A percentile compares a stretch with the other conserved stretches of the same genome.
Conservation (phyloP, 2,329 filamentous ascomycete species). For the Aspergillus sp. region DNA sequence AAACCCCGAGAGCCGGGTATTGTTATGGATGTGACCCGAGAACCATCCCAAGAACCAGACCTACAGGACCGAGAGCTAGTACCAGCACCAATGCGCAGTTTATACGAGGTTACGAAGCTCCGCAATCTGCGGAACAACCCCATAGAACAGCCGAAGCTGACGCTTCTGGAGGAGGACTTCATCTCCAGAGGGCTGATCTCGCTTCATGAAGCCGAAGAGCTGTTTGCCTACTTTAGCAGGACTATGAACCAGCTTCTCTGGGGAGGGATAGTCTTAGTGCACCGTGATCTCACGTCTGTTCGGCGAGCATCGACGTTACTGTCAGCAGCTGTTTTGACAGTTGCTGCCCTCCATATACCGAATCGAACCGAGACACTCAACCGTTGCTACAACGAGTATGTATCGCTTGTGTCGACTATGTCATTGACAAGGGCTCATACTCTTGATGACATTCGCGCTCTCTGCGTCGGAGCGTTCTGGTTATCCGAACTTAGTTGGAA, state of each 20-base stretch:
- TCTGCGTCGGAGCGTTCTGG: conserved; percentile 65
- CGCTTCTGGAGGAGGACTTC: conserved; percentile 50
- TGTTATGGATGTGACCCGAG: conserved; percentile 48
- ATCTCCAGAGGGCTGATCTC: conserved; percentile 53
- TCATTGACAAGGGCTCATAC: conserved; percentile 61
- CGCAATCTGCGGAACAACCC: conserved; percentile 44
- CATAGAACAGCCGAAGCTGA: conserved; percentile 38
- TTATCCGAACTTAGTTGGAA: conserved; percentile 65
- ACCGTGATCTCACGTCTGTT: conserved; percentile 53
- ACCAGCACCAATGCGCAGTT: conserved; percentile 55
- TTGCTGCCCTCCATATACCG: conserved; percentile 61
- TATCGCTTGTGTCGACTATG: conserved; percentile 57
- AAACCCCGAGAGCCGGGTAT: conserved; percentile 30
- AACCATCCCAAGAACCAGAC: conserved; percentile 47
- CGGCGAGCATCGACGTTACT: conserved; percentile 58
- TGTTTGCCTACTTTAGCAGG: conserved; percentile 55
- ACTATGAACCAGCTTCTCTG: conserved; percentile 55
- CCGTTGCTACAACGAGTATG: conserved; percentile 59
- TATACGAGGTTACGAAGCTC: conserved; percentile 58
- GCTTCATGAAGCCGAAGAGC: conserved; percentile 52
- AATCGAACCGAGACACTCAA: conserved; percentile 55
- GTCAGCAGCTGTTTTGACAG: conserved; percentile 58
- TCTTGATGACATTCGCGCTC: conserved; percentile 59
- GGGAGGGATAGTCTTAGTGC: conserved; percentile 55
- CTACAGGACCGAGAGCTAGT: conserved; percentile 47